Conservation (phyloP, 1,284 basidiomycete species). For the Trichosporon ovoides region DNA sequence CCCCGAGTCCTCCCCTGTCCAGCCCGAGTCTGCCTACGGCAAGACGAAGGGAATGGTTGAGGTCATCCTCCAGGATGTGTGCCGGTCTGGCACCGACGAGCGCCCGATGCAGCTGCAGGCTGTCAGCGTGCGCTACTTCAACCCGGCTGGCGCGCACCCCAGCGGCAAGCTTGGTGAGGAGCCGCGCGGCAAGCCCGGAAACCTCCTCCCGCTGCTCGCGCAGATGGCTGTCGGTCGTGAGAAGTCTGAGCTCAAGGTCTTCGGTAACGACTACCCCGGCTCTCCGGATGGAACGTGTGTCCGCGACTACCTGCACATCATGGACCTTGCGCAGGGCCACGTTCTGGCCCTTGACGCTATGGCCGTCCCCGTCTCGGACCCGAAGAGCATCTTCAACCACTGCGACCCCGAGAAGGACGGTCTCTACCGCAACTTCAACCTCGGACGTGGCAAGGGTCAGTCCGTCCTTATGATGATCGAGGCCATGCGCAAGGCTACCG, state of each 20-base stretch:
- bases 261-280: conserved; percentile 94
- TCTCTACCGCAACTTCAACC: conserved; percentile 87
- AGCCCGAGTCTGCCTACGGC: conserved; percentile 90
- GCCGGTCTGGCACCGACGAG: conserved; percentile 57
- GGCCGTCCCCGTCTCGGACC: conserved; percentile 25
- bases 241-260: conserved; percentile 78
- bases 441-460: conserved; percentile 88
- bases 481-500: conserved; percentile 89
- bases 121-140: conserved; percentile 75
- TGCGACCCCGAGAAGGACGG: conserved; percentile 45
- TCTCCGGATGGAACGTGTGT: conserved; percentile 85
- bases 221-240: conserved; percentile 94
- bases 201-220: conserved; percentile 87
- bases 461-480: conserved; percentile 91
- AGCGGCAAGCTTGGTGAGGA: conserved; percentile 96
- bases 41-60: conserved; percentile 95
- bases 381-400: conserved; percentile 42
- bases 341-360: conserved; percentile 79
- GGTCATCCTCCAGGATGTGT: conserved; percentile 82
- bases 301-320: conserved; percentile 94
- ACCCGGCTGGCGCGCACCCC: conserved; percentile 90
- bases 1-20: conserved; percentile 80
- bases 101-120: conserved; percentile 31
- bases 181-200: conserved; percentile 88
- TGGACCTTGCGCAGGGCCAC: conserved; percentile 92